Evolutionary conservation across 108 stramenopile species (phyloP), one percentile per base, ranked within the genome.

Genomic region (Nitzschia putrida): DNA sequence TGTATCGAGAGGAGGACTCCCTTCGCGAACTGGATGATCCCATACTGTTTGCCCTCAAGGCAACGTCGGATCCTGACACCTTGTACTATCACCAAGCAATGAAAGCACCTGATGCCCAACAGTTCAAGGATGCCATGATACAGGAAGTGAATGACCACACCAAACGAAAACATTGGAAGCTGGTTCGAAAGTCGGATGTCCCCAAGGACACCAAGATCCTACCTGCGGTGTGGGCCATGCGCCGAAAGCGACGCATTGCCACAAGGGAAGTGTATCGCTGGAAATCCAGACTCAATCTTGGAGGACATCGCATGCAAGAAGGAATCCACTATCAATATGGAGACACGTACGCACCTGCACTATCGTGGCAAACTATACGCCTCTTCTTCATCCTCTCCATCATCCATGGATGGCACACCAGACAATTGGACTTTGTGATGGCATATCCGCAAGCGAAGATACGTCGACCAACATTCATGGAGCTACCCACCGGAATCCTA

Each of bases 331-430:
- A 78, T 45, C 44, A 69, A n/a, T 83, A 79, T 52, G 54, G 64
- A n/a, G 41, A 79, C 39, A 79, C 74, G 1, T 83, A 83, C 52
- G 72, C 82, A 1, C 82, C 82, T 61, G 78, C 79, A 13, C 78
- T 67, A 26, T 44, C 42, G 4, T 79, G 82, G 82, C 47, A 55
- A 3, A 64, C 78, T 2, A 64, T 83, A 9, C 44, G 74, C 1
- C 7, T 72, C 7, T 26, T 83, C 16, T 57, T 83, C 3, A 53
- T 54, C 8, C 45, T 79, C 1, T 21, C 58, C 8, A 16, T 53
- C 7, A 42, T 76, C 14, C 57, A 72, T 38, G 49, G 61, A 0
- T 76, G 77, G 71, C 54, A 79, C 21, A 79, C 74, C 0, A 57
- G 57, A 22, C 80, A 84, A 59, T 20, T 81, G 6, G 80, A 84